phyloP scores from a whole-genome alignment of 1,139 yeast species.

The Debaryomycetaceae sp. region DNA sequence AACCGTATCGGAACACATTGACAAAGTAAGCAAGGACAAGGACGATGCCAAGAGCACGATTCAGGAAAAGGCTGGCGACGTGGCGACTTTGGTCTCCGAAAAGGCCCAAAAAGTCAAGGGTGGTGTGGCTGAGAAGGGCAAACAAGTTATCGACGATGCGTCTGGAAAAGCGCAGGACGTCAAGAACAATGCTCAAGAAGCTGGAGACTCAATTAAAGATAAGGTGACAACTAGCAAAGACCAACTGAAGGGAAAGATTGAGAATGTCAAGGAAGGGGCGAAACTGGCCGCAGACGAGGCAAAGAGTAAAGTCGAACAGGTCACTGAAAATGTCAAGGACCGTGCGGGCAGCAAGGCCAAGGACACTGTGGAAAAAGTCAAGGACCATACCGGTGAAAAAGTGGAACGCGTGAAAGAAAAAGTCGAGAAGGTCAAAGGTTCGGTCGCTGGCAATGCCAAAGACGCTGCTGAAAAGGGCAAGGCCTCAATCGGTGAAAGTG shows the following conservation, averaged over 20 bases:
- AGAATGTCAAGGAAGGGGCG: no score
- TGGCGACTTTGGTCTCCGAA: constrained; percentile 1
- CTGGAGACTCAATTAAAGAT: no score
- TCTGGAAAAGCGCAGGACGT: constrained; percentile 1
- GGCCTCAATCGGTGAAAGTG: constrained; percentile 1
- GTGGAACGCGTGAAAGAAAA: not conserved
- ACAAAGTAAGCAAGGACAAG: not conserved
- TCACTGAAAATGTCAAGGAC: not conserved
- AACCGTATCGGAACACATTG: constrained; percentile 1
- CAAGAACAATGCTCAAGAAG: not conserved
- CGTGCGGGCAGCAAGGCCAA: constrained; percentile 1
- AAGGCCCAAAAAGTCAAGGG: not conserved
- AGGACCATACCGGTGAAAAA: constrained; percentile 1
- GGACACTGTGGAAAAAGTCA: not conserved
- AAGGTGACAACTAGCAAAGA: no score
- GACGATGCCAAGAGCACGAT: not conserved
- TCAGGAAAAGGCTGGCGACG: not conserved
- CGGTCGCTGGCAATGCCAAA: constrained; percentile 1
- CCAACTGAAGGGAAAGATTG: constrained; percentile 1
- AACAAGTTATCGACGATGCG: constrained; percentile 3
- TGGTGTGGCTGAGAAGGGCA: constrained; percentile 1
- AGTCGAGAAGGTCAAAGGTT: not conserved
- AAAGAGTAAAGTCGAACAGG: constrained; percentile 1
- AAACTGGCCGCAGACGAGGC: not conserved
- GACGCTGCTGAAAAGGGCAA: not conserved